A percentile compares a stretch with the other conserved stretches of the same genome.
Evolutionary conservation across 2,329 filamentous ascomycete species (phyloP).

Genomic region (Bipolaris sorokiniana): DNA sequence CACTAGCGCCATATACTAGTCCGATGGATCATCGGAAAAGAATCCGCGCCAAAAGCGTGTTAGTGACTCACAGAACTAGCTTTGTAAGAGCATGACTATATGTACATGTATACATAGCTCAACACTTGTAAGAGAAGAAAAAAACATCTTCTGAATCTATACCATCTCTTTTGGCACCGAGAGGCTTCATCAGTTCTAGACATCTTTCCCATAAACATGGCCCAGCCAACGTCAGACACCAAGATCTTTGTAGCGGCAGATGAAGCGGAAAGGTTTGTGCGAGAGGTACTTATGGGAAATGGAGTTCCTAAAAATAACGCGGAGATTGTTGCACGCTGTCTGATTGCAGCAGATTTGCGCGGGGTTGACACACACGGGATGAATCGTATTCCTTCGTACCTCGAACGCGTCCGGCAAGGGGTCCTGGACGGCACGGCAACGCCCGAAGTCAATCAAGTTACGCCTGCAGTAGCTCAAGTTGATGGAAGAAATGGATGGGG

Average conservation of each 20-base stretch:
- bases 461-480: conserved; percentile 73
- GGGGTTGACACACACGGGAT: conserved; percentile 83
- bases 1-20: too few relatives aligned
- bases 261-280: conserved; percentile 52
- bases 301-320: conserved; percentile 66
- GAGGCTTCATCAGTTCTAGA: neutral
- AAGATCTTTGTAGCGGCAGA: conserved; percentile 19
- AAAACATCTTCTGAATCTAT: neutral
- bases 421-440: conserved; percentile 67
- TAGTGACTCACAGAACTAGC: too few relatives aligned
- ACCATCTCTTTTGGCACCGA: neutral
- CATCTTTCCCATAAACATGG: neutral
- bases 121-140: too few relatives aligned
- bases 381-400: conserved; percentile 79
- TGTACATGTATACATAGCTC: neutral
- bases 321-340: conserved; percentile 66
- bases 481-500: conserved; percentile 75
- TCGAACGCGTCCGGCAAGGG: conserved; percentile 72
- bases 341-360: conserved; percentile 76
- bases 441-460: conserved; percentile 66
- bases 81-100: too few relatives aligned
- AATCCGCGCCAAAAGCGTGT: too few relatives aligned
- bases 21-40: too few relatives aligned
- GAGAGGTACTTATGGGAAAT: conserved; percentile 64
- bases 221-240: neutral